These are phyloP conservation scores for Euphorbia pulcherrima DNA, from an alignment of 345 rosid species.

Conservation along the genomic window DNA sequence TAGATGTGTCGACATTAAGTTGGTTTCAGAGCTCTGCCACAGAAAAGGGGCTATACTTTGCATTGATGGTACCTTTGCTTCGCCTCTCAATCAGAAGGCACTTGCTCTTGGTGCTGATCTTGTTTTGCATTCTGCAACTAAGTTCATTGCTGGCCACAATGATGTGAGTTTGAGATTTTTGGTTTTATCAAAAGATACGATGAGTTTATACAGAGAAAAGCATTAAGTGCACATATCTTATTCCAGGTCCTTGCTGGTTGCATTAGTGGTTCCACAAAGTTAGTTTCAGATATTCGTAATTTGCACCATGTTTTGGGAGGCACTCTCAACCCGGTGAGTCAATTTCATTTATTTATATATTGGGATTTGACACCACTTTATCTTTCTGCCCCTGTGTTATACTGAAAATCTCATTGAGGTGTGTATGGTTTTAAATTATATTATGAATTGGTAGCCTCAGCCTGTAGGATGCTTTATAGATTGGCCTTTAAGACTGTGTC, in stretches of 20 bases:
- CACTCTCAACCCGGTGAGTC: slow-evolving; percentile 81
- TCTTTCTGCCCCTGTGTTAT: neutral
- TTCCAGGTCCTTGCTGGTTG: slow-evolving; percentile 92
- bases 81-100: slow-evolving; percentile 94
- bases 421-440: neutral
- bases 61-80: slow-evolving; percentile 98
- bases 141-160: slow-evolving; percentile 92
- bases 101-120: slow-evolving; percentile 97
- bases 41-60: slow-evolving; percentile 85
- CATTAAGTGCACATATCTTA: slow-evolving; percentile 7
- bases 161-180: slow-evolving; percentile 53
- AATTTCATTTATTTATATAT: slow-evolving; percentile 5
- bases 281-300: slow-evolving; percentile 70
- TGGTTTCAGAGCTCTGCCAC: slow-evolving; percentile 84
- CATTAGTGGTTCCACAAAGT: slow-evolving; percentile 71
- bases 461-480: neutral
- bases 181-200: neutral
- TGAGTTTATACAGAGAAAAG: neutral
- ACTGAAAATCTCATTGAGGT: neutral
- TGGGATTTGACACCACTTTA: neutral
- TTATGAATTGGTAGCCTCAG: slow-evolving; percentile 2
- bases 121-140: slow-evolving; percentile 84
- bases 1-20: slow-evolving; percentile 86
- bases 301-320: slow-evolving; percentile 95
- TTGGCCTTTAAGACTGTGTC: neutral